Evolutionary conservation across 2,329 filamentous ascomycete species (phyloP), one percentile per base, ranked within the genome.

Genomic region (Pseudogymnoascus destructans): DNA sequence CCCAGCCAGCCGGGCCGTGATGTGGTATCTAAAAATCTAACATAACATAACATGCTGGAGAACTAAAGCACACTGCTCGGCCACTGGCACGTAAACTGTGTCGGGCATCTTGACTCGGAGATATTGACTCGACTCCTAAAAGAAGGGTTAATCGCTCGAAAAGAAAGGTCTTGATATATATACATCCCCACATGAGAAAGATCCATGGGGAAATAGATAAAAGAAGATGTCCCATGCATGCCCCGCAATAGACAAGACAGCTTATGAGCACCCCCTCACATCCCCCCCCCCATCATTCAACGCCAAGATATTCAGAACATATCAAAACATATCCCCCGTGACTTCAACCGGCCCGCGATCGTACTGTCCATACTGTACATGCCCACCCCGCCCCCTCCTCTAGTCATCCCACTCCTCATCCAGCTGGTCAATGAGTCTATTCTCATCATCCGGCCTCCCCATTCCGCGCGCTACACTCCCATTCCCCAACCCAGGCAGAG

Each of bases 391-490:
- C 21, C 11, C 6, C 40, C 11, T 38, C 46, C 8, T 60, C 71
- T 66, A 84, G 63, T 95, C 91, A 65, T 96, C 91, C 92, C 92
- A 97, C 70, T 96, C 91, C 71, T 97, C 92, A 67, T 97, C 93
- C 60, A 96, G 77, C 71, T 96, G 89, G 70, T 97, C 92, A 70
- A 98, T 97, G 65, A 97, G 73, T 62, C 90, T 77, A 71, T 97
- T 96, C 73, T 97, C 93, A 58, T 90, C 91, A 60, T 96, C 92
- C 5, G 63, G 57, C 15, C 61, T 55, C 40, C 60, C 61, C 32
- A 66, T 60, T 25, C 66, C 65, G 25, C 67, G 52, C 10, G 63
- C 59, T 30, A 59, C 77, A 70, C 66, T 75, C 75, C 64, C 76
- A 69, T 74, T 71, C 36, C 76, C 74, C 35, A 15, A 38, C 3